Evolutionary conservation across 805 yeast genomes (phyloP), one percentile per base, ranked within the genome.

Genomic region (Candida chilensis): DNA sequence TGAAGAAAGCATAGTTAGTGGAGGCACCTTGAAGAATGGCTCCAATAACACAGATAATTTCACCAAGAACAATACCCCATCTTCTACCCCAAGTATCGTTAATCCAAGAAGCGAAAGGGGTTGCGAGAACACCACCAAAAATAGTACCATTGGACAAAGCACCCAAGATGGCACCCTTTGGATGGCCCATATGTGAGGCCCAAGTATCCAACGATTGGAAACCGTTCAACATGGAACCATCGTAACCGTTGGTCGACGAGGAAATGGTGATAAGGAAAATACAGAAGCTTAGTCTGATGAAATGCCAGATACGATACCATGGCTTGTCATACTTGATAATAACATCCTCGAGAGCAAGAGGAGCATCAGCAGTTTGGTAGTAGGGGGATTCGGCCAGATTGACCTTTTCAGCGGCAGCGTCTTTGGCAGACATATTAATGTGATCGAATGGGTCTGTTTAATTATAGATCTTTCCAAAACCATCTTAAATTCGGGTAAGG

Each of bases 181-280:
- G 63, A 27, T 46, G 22, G 16, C 48, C 47, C 43, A 59, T 54
- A 16, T 50, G 42, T 3, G 37, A 25, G 20, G 39, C 42, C 71
- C 71, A 67, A n/a, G 37, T 37, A 1, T 34, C 29, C 34, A 66
- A 47, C 4, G 63, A 49, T 34, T 65, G 72, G 31, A 66, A 49
- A 28, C 69, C 70, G 38, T 65, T 66, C 53, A 65, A 51, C 57
- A 65, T 53, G 14, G 60, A 52, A 29, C 61, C 60, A 41, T 61
- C 67, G 31, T 53, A 61, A 22, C 67, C 66, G 21, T 50, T 57
- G 36, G 59, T 60, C 20, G 67, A 59, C 8, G 75, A 61, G 16
- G 71, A 54, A 25, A 68, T 45, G 15, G 71, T 58, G 32, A 61
- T 52, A 18, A 66, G 47, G 24, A 65, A 47, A 19, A 71, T 45